Conservation (phyloP, 208 protist genomes). For the Wallacemonas sp. region DNA sequence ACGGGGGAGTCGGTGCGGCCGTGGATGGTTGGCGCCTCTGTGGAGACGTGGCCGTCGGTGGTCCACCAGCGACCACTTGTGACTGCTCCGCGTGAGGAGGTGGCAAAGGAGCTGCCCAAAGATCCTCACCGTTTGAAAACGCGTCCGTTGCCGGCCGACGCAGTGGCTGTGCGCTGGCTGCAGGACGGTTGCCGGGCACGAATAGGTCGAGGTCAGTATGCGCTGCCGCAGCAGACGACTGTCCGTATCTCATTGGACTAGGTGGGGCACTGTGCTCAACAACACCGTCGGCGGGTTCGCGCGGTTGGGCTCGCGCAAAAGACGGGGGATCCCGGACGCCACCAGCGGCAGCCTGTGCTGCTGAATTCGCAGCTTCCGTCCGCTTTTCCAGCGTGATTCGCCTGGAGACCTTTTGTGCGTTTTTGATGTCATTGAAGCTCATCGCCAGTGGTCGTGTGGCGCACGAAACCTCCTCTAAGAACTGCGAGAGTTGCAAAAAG, state of each 20-base stretch:
- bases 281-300: neutral
- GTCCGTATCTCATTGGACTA: neutral
- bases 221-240: no score
- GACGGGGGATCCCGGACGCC: no score
- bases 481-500: slow-evolving; percentile 45
- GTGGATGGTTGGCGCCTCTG: no score
- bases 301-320: neutral
- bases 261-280: slow-evolving; percentile 2
- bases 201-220: no score
- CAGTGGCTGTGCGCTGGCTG: neutral
- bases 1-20: neutral
- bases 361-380: neutral
- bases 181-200: no score
- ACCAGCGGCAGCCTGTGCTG: neutral
- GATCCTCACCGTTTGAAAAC: neutral
- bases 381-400: slow-evolving; percentile 53
- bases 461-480: slow-evolving; percentile 32
- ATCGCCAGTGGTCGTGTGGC: slow-evolving; percentile 20
- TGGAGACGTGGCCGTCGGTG: neutral
- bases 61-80: neutral
- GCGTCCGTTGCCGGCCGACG: neutral
- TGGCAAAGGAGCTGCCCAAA: neutral
- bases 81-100: neutral
- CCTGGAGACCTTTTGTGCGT: slow-evolving; percentile 51
- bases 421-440: slow-evolving; percentile 44